Base-by-base conservation (phyloP, 768 basidiomycete species). In the Boletus sp. region DNA sequence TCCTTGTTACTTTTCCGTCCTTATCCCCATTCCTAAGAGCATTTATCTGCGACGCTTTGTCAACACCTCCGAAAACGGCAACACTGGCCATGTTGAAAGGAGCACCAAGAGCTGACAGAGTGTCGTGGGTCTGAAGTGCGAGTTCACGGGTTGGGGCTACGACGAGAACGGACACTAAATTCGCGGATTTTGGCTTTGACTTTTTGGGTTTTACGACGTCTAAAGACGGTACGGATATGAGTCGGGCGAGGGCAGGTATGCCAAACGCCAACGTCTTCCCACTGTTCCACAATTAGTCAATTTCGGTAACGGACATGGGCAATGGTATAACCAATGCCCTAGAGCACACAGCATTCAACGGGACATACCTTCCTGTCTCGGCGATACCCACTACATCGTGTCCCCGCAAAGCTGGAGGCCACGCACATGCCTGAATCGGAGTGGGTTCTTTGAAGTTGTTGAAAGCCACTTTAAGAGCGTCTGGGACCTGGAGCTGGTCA, bases 211-310 rank as follows among this genome's bases (percentile, higher is more conserved):
- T 67, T 14, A 64, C 54, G 4, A 32, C 17, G 21, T 47, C 46
- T 1, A 21, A 4, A 35, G 72, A 56, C 3, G 64, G 62, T 29
- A 67, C 63, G 33, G 77, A 71, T 51, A 86, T 75, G 35, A 96
- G 77, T 41, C 79, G 82, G 9, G 84, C 76, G 39, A 96, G 77
- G 2, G 92, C 94, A 11, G 97, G 97, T 39, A 98, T 83, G 38
- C 93, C 95, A 66, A 99, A 99, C 1, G 93, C 91, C 15, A 98
- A 80, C 0, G 97, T 99, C 75, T 99, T 99, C 14, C 97, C 97
- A 65, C 91, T 92, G 59, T 44, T 57, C 61, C 39, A 25, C 23
- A 40, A 41, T 29, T 1, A 17, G 47, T 58, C 23, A 59, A 35
- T 30, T 29, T 44, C 1, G 30, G 21, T 1, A 10, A 17, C 33